Percentiles rank a stretch among this genome's conserved stretches.
phyloP scores from a whole-genome alignment of 1,139 yeast species.

The Pichia terricola region DNA sequence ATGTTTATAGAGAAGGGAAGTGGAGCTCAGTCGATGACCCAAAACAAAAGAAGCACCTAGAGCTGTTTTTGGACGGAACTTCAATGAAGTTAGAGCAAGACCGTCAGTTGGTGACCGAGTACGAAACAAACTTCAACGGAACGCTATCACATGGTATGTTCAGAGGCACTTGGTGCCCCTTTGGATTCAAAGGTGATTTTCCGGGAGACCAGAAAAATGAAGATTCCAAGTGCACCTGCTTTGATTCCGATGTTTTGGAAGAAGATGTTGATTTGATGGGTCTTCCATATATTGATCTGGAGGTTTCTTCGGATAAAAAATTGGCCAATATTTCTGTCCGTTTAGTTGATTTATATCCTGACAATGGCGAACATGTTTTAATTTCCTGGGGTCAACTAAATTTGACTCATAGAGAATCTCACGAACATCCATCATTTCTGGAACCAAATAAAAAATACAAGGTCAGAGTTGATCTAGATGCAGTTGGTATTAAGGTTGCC shows the following conservation, averaged over 20 bases:
- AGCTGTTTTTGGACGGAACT: constrained; percentile 10
- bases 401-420: constrained; percentile 30
- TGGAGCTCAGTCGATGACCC: constrained; percentile 27
- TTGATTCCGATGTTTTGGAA: constrained; percentile 25
- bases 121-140: constrained; percentile 23
- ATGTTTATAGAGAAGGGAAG: constrained; percentile 28
- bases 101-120: neutral
- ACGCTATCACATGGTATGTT: constrained; percentile 31
- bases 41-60: constrained; percentile 4
- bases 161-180: constrained; percentile 36
- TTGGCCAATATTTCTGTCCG: constrained; percentile 30
- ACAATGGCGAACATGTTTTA: constrained; percentile 27
- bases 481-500: constrained; percentile 27
- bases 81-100: constrained; percentile 5
- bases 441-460: constrained; percentile 25
- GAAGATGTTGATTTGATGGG: constrained; percentile 27
- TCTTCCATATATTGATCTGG: constrained; percentile 26
- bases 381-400: constrained; percentile 37
- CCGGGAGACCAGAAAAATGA: constrained; percentile 34
- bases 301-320: constrained; percentile 27
- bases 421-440: constrained; percentile 29
- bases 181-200: constrained; percentile 35
- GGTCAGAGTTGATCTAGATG: constrained; percentile 29
- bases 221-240: constrained; percentile 29
- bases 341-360: constrained; percentile 29